phyloP scores from a whole-genome alignment of 192 early-diverging fungal genomes.

The Chytriomyces sp. region DNA sequence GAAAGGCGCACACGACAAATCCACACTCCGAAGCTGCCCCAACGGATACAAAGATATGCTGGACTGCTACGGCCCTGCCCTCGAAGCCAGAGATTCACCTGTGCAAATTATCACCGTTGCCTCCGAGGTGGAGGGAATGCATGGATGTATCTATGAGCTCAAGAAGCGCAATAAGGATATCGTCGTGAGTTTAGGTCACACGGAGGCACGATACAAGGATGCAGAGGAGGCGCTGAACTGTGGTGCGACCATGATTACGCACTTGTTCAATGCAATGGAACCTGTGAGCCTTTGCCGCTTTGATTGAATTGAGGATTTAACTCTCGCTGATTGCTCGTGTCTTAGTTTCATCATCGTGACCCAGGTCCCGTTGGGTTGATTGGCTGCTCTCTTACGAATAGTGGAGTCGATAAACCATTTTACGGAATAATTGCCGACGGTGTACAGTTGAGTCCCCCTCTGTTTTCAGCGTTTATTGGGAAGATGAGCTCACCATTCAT shows the following conservation, averaged over 20 bases:
- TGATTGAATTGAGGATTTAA: slow-evolving; percentile 4
- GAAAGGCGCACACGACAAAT: slow-evolving; percentile 75
- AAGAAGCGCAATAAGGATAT: slow-evolving; percentile 58
- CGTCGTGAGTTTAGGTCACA: slow-evolving; percentile 62
- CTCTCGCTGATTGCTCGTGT: slow-evolving; percentile 12
- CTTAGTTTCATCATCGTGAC: slow-evolving; percentile 80
- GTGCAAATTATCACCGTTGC: slow-evolving; percentile 77
- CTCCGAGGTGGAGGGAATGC: slow-evolving; percentile 75
- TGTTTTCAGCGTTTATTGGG: too few species aligned
- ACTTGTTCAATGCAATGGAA: slow-evolving; percentile 87
- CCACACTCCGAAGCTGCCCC: slow-evolving; percentile 59
- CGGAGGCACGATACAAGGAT: slow-evolving; percentile 17
- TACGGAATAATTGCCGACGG: slow-evolving; percentile 87
- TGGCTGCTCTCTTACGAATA: slow-evolving; percentile 41
- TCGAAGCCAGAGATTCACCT: slow-evolving; percentile 41
- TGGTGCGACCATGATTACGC: slow-evolving; percentile 71
- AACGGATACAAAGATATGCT: slow-evolving; percentile 68
- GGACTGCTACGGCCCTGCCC: slow-evolving; percentile 71
- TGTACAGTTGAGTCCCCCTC: slow-evolving; percentile 66
- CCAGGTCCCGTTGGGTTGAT: slow-evolving; percentile 79
- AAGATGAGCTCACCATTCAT: too few species aligned
- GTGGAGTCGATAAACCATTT: slow-evolving; percentile 61
- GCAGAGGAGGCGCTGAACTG: slow-evolving; percentile 12
- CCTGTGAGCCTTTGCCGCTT: slow-evolving; percentile 33
- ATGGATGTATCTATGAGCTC: slow-evolving; percentile 65